phyloP scores from a whole-genome alignment of 495 filamentous ascomycete species.

The Apiosordaria backusii region DNA sequence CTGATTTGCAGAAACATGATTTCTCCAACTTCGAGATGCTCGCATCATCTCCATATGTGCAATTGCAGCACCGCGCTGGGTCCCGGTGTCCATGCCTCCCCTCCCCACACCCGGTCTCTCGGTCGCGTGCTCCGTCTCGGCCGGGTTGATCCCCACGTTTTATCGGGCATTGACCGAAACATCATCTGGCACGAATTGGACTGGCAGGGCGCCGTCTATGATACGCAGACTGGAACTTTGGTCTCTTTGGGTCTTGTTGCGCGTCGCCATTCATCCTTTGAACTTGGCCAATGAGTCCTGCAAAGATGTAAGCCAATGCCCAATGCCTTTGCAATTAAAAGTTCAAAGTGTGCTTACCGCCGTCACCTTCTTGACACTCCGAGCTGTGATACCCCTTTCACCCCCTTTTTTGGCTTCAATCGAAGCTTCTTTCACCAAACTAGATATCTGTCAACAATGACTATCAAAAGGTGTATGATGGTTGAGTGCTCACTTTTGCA shows the following conservation, averaged over 20 bases:
- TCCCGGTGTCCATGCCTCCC: neutral
- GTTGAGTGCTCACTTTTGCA: conserved; percentile 68
- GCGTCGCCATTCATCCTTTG: conserved; percentile 54
- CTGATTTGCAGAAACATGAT: neutral
- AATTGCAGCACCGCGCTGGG: neutral
- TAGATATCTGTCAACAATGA: conserved; percentile 34
- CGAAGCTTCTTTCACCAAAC: conserved; percentile 78
- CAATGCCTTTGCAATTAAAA: neutral
- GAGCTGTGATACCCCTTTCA: conserved; percentile 68
- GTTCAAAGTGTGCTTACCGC: conserved; percentile 55
- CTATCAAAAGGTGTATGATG: neutral
- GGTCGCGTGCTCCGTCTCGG: conserved; percentile 11
- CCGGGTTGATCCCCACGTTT: conserved; percentile 9
- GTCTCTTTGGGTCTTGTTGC: neutral
- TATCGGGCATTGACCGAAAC: neutral
- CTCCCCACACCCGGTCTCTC: conserved; percentile 4
- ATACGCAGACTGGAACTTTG: neutral
- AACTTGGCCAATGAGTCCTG: conserved; percentile 73
- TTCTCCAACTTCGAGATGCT: neutral
- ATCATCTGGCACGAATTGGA: neutral
- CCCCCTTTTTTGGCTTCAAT: conserved; percentile 72
- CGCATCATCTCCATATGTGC: neutral
- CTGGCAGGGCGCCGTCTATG: neutral
- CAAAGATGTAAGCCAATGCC: conserved; percentile 15
- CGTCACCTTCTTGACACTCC: conserved; percentile 71